A percentile compares a stretch with the other conserved stretches of the same genome.
Conservation (phyloP, 2,329 filamentous ascomycete species). For the Ambrosiella cleistominuta region DNA sequence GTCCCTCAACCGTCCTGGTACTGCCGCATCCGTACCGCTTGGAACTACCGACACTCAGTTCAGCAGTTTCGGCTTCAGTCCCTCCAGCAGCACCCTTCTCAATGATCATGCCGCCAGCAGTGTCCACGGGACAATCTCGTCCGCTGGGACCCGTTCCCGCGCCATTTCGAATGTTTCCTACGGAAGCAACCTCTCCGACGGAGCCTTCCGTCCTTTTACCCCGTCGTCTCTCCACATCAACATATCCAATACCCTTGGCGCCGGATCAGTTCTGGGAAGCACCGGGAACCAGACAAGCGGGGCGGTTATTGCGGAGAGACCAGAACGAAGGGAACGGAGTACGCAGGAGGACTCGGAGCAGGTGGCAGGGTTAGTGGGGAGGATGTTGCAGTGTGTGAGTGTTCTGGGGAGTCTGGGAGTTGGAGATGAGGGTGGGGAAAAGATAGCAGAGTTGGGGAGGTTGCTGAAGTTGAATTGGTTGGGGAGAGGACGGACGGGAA, state of each 20-base stretch:
- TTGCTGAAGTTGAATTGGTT: constrained; percentile 95
- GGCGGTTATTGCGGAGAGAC: background rate
- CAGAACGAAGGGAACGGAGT: constrained; percentile 37
- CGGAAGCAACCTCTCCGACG: constrained; percentile 28
- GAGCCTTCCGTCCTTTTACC: constrained; percentile 32
- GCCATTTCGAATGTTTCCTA: constrained; percentile 74
- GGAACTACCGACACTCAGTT: constrained; percentile 41
- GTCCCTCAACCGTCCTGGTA: constrained; percentile 44
- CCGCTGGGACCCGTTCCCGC: constrained; percentile 38
- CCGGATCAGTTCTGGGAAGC: background rate
- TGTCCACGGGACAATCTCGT: constrained; percentile 18
- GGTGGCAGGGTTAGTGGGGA: constrained; percentile 81
- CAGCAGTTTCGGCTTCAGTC: constrained; percentile 48
- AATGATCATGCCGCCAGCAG: constrained; percentile 28
- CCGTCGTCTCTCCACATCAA: constrained; percentile 24
- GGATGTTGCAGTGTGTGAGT: constrained; percentile 92
- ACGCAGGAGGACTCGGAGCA: constrained; percentile 49
- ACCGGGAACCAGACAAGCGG: background rate
- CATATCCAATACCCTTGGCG: constrained; percentile 16
- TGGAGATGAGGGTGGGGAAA: constrained; percentile 53
- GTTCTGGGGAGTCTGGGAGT: constrained; percentile 60
- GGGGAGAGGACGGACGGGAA: constrained; percentile 69
- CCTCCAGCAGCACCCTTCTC: constrained; percentile 62
- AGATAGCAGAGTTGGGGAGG: constrained; percentile 68
- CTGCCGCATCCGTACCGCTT: constrained; percentile 38